phyloP scores from a whole-genome alignment of 306 rosid species.

The Phaseolus lunatus region DNA sequence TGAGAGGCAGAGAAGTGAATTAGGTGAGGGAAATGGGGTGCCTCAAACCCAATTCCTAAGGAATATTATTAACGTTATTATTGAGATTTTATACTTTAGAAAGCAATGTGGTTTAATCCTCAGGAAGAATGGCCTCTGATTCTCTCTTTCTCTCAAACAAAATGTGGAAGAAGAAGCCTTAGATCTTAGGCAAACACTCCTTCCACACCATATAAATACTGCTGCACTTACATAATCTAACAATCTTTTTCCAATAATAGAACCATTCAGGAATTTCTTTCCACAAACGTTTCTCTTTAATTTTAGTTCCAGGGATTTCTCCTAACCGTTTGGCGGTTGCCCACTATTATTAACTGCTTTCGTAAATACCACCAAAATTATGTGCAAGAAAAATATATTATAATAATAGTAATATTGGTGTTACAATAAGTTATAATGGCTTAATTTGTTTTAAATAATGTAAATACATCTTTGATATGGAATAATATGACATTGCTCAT shows the following conservation, averaged over 20 bases:
- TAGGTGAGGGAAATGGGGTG: constrained; percentile 41
- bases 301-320: constrained; percentile 37
- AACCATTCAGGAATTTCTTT: constrained; percentile 51
- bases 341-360: neutral
- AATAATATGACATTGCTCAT: too few species aligned
- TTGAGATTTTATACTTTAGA: constrained; percentile 47
- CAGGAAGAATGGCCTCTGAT: constrained; percentile 51
- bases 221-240: constrained; percentile 35
- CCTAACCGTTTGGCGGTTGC: constrained; percentile 53
- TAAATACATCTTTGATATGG: too few species aligned
- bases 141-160: constrained; percentile 46
- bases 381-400: constrained; percentile 36
- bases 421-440: too few species aligned
- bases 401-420: too few species aligned
- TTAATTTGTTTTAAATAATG: too few species aligned
- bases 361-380: neutral
- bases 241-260: neutral
- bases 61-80: constrained; percentile 31
- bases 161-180: constrained; percentile 51
- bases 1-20: constrained; percentile 52
- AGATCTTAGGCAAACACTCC: constrained; percentile 48
- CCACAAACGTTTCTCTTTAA: constrained; percentile 57
- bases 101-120: constrained; percentile 48
- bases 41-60: constrained; percentile 36
- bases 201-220: constrained; percentile 23